A percentile compares a stretch with the other conserved stretches of the same genome.
phyloP scores from a whole-genome alignment of 305 asterid species.

The Fraxinus xanthoxyloides region DNA sequence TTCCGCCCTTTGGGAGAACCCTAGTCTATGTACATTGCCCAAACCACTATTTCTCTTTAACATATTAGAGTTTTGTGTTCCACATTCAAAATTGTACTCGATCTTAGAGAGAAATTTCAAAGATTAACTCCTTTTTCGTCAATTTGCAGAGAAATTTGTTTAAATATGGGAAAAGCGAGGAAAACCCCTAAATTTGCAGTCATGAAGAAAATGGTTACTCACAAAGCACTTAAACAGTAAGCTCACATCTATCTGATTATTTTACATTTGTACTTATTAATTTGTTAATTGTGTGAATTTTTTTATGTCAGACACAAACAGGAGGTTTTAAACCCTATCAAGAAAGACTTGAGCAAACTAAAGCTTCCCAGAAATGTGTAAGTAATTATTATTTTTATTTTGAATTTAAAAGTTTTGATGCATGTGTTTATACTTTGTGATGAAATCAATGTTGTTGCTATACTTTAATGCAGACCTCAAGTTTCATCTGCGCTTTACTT shows the following conservation, averaged over 20 bases:
- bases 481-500: conserved; percentile 88
- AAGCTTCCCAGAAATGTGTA: conserved; percentile 92
- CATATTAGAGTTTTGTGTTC: background rate
- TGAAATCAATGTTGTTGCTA: conserved; percentile 14
- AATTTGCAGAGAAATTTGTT: background rate
- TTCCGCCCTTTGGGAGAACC: background rate
- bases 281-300: background rate
- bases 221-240: conserved; percentile 75
- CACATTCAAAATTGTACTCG: background rate
- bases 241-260: background rate
- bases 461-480: conserved; percentile 59
- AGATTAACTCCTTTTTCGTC: background rate
- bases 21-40: background rate
- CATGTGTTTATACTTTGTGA: background rate
- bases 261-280: background rate
- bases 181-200: conserved; percentile 81
- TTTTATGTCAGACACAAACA: conserved; percentile 57
- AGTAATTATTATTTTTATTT: conserved; percentile 16
- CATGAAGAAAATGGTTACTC: conserved; percentile 74
- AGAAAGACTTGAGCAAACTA: conserved; percentile 71
- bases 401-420: background rate
- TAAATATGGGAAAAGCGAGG: conserved; percentile 88
- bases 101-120: background rate
- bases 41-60: background rate
- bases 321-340: conserved; percentile 82